Evolutionary conservation across 2,329 filamentous ascomycete species (phyloP).

Genomic region (Cryphonectria radicalis): DNA sequence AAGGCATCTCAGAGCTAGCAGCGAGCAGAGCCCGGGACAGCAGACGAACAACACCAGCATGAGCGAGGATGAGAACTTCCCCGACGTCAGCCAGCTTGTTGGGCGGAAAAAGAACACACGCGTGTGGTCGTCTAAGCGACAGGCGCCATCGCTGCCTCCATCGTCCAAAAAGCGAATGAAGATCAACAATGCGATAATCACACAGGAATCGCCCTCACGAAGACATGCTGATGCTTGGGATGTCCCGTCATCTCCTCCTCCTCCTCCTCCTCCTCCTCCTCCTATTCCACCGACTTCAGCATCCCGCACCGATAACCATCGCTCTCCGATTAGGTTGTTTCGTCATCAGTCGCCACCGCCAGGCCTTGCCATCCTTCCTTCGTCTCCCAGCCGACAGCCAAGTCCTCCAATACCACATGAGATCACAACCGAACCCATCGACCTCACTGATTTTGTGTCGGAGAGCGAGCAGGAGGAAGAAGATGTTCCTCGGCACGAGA

Average conservation of each 20-base stretch:
- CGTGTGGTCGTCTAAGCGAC: constrained; percentile 32
- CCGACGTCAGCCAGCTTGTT: constrained; percentile 33
- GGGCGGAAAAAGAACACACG: constrained; percentile 28
- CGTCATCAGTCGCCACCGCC: not conserved
- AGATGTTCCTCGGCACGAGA: constrained; percentile 33
- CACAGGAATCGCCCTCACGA: not conserved
- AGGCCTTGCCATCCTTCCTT: not conserved
- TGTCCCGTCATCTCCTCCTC: constrained; percentile 17
- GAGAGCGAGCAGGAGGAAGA: constrained; percentile 24
- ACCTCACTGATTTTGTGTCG: constrained; percentile 19
- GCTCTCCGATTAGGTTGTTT: not conserved
- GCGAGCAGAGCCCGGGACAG: constrained; percentile 35
- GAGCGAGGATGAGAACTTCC: constrained; percentile 40
- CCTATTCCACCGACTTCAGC: constrained; percentile 7
- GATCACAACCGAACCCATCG: constrained; percentile 3
- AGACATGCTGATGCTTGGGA: constrained; percentile 17
- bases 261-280: constrained; percentile 16
- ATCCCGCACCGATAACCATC: constrained; percentile 1
- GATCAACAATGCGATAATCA: constrained; percentile 6
- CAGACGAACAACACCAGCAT: constrained; percentile 40
- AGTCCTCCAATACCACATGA: not conserved
- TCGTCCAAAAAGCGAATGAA: constrained; percentile 35
- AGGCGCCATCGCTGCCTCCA: constrained; percentile 30
- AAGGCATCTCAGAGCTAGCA: constrained; percentile 34
- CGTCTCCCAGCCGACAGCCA: constrained; percentile 2